phyloP scores from a whole-genome alignment of 768 basidiomycete genomes.

The Mycena albidolilacea region DNA sequence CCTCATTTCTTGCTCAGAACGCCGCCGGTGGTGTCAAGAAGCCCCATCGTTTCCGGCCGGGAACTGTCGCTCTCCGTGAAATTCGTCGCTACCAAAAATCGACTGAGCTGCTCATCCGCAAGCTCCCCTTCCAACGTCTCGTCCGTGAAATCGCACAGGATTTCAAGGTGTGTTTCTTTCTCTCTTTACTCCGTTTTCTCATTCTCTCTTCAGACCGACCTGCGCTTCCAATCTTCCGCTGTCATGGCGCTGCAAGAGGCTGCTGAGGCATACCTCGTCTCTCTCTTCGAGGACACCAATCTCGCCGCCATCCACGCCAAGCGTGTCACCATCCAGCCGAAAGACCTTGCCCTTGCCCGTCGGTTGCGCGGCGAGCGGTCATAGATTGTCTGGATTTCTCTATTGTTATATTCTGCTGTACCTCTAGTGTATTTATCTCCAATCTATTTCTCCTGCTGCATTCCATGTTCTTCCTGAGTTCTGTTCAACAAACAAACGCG shows the following conservation, averaged over 20 bases:
- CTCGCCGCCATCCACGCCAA: conserved; percentile 91
- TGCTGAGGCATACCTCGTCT: conserved; percentile 87
- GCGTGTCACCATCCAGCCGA: conserved; percentile 89
- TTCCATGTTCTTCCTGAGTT: neutral
- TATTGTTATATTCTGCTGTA: conserved; percentile 42
- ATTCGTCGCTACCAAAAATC: conserved; percentile 94
- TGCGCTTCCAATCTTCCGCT: conserved; percentile 96
- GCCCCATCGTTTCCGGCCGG: conserved; percentile 91
- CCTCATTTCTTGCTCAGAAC: conserved; percentile 59
- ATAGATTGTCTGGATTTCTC: conserved; percentile 49
- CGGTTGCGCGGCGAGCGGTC: conserved; percentile 86
- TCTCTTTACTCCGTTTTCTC: conserved; percentile 11
- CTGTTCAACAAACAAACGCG: neutral
- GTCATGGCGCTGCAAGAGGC: conserved; percentile 95
- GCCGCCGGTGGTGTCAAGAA: conserved; percentile 96
- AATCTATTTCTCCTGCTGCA: conserved; percentile 25
- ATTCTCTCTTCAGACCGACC: conserved; percentile 72
- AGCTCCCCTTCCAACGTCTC: conserved; percentile 95
- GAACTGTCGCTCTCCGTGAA: conserved; percentile 95
- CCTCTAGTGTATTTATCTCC: conserved; percentile 40
- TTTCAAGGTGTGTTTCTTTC: conserved; percentile 74
- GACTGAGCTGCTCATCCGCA: conserved; percentile 92
- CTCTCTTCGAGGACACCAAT: conserved; percentile 86
- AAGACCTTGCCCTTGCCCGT: conserved; percentile 87
- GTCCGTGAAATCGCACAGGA: conserved; percentile 97